Conservation (phyloP, 2,329 filamentous ascomycete genomes). For the Juglanconis oblonga region DNA sequence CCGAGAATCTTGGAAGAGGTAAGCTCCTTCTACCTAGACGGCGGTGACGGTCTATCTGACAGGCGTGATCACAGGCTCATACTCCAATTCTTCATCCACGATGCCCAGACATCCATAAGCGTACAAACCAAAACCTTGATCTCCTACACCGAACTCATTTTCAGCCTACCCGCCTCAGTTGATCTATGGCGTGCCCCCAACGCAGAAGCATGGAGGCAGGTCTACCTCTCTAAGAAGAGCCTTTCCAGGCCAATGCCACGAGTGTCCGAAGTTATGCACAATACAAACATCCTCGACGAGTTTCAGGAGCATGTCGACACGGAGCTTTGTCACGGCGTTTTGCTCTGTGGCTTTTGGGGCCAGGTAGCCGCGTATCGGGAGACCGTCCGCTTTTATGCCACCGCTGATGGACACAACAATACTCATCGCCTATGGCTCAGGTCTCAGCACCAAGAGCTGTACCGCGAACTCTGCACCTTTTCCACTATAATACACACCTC, state of each 20-base stretch:
- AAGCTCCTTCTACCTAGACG: neutral
- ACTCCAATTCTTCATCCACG: conserved; percentile 25
- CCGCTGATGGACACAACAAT: conserved; percentile 9
- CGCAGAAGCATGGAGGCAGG: conserved; percentile 25
- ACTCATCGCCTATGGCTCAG: conserved; percentile 28
- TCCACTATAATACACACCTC: conserved; percentile 19
- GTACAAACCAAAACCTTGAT: conserved; percentile 24
- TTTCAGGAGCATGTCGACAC: conserved; percentile 26
- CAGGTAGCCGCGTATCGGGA: conserved; percentile 31
- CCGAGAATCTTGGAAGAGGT: conserved; percentile 28
- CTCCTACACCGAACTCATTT: conserved; percentile 25
- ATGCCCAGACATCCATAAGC: conserved; percentile 24
- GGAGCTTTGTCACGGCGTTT: conserved; percentile 28
- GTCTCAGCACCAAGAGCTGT: conserved; percentile 29
- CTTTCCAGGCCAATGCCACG: conserved; percentile 21
- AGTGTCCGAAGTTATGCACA: conserved; percentile 24
- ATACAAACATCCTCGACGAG: conserved; percentile 21
- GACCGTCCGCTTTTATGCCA: conserved; percentile 26
- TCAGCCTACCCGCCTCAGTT: conserved; percentile 24
- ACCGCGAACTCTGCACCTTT: conserved; percentile 28
- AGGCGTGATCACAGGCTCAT: conserved; percentile 20
- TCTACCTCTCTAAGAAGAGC: conserved; percentile 22
- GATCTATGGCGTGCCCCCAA: conserved; percentile 27
- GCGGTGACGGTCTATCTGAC: neutral
- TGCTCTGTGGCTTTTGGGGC: conserved; percentile 30